phyloP scores from a whole-genome alignment of 306 rosid genomes.

The Cotoneaster glaucophyllus region DNA sequence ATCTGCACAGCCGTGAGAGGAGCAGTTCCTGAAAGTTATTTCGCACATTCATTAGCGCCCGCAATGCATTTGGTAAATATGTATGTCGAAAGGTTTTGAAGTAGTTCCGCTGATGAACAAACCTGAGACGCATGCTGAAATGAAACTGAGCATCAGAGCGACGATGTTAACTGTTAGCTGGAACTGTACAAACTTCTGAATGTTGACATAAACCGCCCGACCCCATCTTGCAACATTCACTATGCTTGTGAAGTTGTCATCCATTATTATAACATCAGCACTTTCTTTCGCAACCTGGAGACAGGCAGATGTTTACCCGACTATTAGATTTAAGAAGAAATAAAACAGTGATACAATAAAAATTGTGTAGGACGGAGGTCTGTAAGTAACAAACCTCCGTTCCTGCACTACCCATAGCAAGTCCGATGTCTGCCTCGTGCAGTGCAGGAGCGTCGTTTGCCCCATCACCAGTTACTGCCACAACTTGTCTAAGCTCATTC shows the following conservation, averaged over 20 bases:
- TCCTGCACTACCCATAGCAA: conserved; percentile 93
- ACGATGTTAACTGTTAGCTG: conserved; percentile 92
- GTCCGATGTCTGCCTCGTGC: conserved; percentile 92
- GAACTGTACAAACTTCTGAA: conserved; percentile 92
- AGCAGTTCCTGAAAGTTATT: conserved; percentile 54
- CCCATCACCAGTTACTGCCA: conserved; percentile 94
- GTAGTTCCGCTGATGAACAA: not conserved
- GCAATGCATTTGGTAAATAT: not conserved
- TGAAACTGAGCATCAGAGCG: conserved; percentile 76
- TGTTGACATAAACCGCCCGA: conserved; percentile 79
- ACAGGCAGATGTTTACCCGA: not conserved
- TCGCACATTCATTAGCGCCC: not conserved
- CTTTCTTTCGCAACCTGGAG: conserved; percentile 94
- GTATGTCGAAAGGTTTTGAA: not conserved
- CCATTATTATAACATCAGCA: conserved; percentile 84
- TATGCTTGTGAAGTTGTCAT: conserved; percentile 79
- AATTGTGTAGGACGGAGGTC: not conserved
- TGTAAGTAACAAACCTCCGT: conserved; percentile 66
- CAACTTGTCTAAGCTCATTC: conserved; percentile 58
- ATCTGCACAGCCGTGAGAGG: conserved; percentile 94
- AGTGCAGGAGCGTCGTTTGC: conserved; percentile 94
- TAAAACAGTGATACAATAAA: too few species aligned
- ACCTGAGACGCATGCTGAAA: conserved; percentile 79
- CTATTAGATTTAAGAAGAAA: not conserved
- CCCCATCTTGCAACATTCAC: conserved; percentile 84